A percentile compares a stretch with the other conserved stretches of the same genome.
Conservation (phyloP, 2,329 filamentous ascomycete genomes). For the Fusarium liriodendri region DNA sequence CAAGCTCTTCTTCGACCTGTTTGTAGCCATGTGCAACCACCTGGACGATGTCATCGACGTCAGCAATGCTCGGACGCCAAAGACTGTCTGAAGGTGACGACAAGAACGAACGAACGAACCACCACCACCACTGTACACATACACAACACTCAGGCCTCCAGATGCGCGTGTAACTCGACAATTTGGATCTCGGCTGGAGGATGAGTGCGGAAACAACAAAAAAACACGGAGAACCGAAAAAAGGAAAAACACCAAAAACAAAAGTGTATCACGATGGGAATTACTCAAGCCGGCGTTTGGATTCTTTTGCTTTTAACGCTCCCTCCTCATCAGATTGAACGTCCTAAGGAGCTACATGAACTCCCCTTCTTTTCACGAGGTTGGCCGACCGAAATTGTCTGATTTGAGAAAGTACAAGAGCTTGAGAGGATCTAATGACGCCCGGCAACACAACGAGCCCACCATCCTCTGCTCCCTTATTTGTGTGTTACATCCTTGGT, state of each 20-base stretch:
- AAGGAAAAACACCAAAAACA: constrained; percentile 39
- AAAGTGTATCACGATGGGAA: constrained; percentile 32
- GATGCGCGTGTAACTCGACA: constrained; percentile 31
- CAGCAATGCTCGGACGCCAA: constrained; percentile 73
- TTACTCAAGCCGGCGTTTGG: constrained; percentile 45
- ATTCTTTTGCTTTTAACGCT: constrained; percentile 51
- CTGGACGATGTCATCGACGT: constrained; percentile 95
- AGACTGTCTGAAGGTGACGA: constrained; percentile 61
- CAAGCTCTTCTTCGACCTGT: constrained; percentile 98
- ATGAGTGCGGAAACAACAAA: constrained; percentile 32
- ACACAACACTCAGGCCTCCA: constrained; percentile 35
- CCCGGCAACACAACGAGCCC: constrained; percentile 34
- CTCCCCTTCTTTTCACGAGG: constrained; percentile 62
- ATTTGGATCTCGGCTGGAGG: constrained; percentile 37
- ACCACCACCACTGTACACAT: constrained; percentile 13
- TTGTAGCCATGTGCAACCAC: constrained; percentile 98
- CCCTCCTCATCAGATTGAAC: constrained; percentile 62
- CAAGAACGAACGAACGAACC: constrained; percentile 7
- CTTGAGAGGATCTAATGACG: constrained; percentile 52
- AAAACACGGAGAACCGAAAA: constrained; percentile 38
- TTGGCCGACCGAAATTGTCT: constrained; percentile 57
- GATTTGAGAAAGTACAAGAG: constrained; percentile 55
- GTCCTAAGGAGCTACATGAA: constrained; percentile 56
- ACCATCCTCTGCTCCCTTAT: constrained; percentile 47
- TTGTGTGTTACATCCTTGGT: constrained; percentile 29